Evolutionary conservation across 768 basidiomycete species (phyloP).

Genomic region (Russula virescens): DNA sequence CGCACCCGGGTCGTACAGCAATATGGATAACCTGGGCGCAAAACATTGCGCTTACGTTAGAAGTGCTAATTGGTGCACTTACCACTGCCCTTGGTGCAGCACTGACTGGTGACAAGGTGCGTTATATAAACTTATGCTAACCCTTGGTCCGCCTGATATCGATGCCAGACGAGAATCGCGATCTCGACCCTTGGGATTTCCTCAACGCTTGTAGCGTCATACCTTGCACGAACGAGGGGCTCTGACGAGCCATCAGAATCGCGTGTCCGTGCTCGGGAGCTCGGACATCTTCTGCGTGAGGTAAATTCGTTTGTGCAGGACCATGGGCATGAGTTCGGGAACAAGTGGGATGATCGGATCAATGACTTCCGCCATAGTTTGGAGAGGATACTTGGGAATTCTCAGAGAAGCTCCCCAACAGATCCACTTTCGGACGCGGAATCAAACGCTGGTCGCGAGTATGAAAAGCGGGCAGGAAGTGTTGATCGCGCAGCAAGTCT

Average conservation of each 20-base stretch:
- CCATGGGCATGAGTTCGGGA: slow-evolving; percentile 37
- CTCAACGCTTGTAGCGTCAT: slow-evolving; percentile 63
- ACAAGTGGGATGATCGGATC: slow-evolving; percentile 33
- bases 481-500: no score
- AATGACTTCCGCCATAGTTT: slow-evolving; percentile 36
- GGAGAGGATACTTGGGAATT: slow-evolving; percentile 46
- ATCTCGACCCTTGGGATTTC: slow-evolving; percentile 49
- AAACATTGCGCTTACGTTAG: slow-evolving; percentile 27
- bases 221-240: slow-evolving; percentile 62
- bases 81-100: slow-evolving; percentile 29
- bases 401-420: no score
- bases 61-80: slow-evolving; percentile 29
- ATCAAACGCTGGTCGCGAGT: no score
- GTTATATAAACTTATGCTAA: background rate
- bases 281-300: slow-evolving; percentile 64
- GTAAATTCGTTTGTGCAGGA: slow-evolving; percentile 54
- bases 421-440: no score
- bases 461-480: no score
- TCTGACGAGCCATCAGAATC: slow-evolving; percentile 68
- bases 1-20: slow-evolving; percentile 9
- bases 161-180: slow-evolving; percentile 33
- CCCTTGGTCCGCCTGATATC: background rate
- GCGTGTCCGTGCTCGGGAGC: slow-evolving; percentile 46
- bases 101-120: slow-evolving; percentile 24
- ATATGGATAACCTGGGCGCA: slow-evolving; percentile 17